Conservation (phyloP, 148 eudicot species). For the Fallopia convolvulus region DNA sequence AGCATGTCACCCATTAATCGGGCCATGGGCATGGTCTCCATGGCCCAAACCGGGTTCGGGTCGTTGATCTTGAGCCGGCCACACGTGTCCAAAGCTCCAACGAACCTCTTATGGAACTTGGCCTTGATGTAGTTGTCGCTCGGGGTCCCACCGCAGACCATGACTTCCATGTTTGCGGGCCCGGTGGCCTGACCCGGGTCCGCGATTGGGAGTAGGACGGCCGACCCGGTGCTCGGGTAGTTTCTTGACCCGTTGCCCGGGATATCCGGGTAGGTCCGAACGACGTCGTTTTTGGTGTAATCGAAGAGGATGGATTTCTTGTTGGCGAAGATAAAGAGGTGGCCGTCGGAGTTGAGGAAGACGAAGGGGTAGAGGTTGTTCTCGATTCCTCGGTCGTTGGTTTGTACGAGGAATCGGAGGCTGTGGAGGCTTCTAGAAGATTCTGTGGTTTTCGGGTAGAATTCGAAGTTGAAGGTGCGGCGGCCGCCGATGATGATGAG, state of each 20-base stretch:
- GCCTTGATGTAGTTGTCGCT: conserved; percentile 39
- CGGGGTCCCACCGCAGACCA: conserved; percentile 76
- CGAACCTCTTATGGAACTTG: conserved; percentile 5
- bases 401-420: conserved; percentile 41
- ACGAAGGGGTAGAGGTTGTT: conserved; percentile 92
- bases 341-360: conserved; percentile 55
- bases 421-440: neutral
- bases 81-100: conserved; percentile 40
- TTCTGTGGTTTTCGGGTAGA: conserved; percentile 35
- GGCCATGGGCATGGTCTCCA: conserved; percentile 61
- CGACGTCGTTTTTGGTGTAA: conserved; percentile 25
- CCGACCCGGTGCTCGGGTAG: conserved; percentile 78
- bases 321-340: conserved; percentile 69
- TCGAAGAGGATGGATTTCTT: conserved; percentile 45
- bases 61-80: conserved; percentile 43
- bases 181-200: neutral
- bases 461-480: conserved; percentile 58
- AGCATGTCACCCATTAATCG: conserved; percentile 81
- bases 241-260: conserved; percentile 46
- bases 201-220: conserved; percentile 51
- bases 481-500: conserved; percentile 80
- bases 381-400: conserved; percentile 51
- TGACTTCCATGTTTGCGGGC: conserved; percentile 32
- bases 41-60: conserved; percentile 43
- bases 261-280: conserved; percentile 46